Conservation (phyloP, 2,329 filamentous ascomycete species). For the Alternaria novae-zelandiae region DNA sequence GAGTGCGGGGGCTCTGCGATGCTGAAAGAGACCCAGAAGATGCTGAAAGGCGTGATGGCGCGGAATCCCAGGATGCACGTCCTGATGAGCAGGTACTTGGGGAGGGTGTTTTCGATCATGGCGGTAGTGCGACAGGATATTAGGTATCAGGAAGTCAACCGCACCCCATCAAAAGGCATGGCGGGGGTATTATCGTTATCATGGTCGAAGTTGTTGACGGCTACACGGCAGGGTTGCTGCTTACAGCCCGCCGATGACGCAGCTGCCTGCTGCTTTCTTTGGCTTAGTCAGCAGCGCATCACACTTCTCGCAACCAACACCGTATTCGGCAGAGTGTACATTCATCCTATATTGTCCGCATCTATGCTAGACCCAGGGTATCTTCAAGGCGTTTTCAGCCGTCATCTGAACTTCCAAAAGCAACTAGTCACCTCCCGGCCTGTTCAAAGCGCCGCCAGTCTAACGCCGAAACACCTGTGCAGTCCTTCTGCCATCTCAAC, state of each 20-base stretch:
- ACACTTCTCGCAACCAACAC: constrained; percentile 1
- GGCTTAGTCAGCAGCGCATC: constrained; percentile 9
- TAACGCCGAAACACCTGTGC: neutral
- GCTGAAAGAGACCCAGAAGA: constrained; percentile 53
- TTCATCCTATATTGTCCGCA: neutral
- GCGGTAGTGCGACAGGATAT: neutral
- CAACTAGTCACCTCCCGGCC: neutral
- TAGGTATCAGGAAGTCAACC: neutral
- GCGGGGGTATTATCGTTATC: neutral
- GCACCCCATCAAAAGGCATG: neutral
- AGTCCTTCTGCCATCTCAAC: neutral
- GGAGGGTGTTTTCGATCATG: constrained; percentile 52
- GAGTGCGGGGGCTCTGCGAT: constrained; percentile 45
- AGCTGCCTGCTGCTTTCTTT: neutral
- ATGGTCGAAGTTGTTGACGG: constrained; percentile 6
- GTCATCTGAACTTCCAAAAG: neutral
- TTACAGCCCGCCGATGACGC: constrained; percentile 8
- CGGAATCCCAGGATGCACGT: constrained; percentile 57
- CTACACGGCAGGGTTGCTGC: neutral
- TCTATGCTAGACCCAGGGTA: neutral
- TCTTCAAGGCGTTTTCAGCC: neutral
- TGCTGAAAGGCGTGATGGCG: constrained; percentile 57
- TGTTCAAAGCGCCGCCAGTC: neutral
- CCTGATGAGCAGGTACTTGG: constrained; percentile 56
- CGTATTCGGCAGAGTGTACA: neutral